phyloP scores from a whole-genome alignment of 192 early-diverging fungal species.

The Geosiphon pyriformis region DNA sequence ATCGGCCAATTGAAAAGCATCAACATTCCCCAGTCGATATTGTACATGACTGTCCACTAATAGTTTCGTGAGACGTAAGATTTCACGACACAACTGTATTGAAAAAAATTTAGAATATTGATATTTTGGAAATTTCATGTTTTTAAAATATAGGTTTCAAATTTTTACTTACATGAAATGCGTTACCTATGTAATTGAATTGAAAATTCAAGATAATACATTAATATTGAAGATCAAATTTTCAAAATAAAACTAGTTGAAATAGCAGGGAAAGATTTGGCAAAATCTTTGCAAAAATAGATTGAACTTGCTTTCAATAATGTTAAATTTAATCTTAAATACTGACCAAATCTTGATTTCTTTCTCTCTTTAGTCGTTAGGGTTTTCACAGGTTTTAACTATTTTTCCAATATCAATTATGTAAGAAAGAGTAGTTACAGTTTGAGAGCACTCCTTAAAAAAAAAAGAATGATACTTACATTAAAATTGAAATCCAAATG shows the following conservation, averaged over 20 bases:
- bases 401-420: no score
- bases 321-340: no score
- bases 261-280: no score
- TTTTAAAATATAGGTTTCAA: not conserved
- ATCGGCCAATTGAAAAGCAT: slow-evolving; percentile 98
- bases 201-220: no score
- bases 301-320: no score
- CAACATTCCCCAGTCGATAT: slow-evolving; percentile 95
- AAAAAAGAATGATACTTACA: no score
- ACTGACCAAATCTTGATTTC: slow-evolving; percentile 97
- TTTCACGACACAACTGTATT: slow-evolving; percentile 68
- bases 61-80: slow-evolving; percentile 92
- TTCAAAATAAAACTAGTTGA: no score
- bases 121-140: not conserved
- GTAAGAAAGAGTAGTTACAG: no score
- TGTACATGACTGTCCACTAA: slow-evolving; percentile 98
- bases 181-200: no score
- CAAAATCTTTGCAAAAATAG: no score
- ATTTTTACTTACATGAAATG: slow-evolving; percentile 81
- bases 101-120: not conserved
- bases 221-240: no score
- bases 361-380: slow-evolving; percentile 99
- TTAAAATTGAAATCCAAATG: slow-evolving; percentile 99
- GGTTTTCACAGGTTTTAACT: slow-evolving; percentile 98
- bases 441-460: no score